Percentiles rank a stretch among this genome's conserved stretches.
These are phyloP conservation scores for Cyclocybe cylindracea DNA, from an alignment of 768 basidiomycete species.

Conservation along the genomic window DNA sequence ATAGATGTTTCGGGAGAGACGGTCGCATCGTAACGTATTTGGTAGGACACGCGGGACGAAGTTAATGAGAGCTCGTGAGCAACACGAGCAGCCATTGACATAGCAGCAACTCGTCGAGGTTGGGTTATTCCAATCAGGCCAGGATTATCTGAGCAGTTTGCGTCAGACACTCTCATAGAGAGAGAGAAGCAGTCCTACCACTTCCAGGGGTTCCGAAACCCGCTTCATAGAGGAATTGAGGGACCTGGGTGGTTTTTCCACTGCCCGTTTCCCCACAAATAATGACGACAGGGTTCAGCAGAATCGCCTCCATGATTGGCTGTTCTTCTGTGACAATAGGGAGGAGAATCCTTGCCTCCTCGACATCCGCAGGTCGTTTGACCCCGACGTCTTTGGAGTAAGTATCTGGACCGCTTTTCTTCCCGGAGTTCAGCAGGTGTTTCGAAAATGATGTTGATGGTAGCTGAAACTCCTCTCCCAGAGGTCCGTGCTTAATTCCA, in stretches of 20 bases:
- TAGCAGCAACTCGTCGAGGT: constrained; percentile 94
- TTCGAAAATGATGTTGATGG: constrained; percentile 69
- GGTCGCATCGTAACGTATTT: constrained; percentile 96
- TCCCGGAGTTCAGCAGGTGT: constrained; percentile 32
- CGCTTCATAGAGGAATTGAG: constrained; percentile 97
- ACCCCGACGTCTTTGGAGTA: constrained; percentile 53
- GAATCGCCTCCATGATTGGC: constrained; percentile 87
- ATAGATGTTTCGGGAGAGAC: constrained; percentile 88
- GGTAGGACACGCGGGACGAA: constrained; percentile 85
- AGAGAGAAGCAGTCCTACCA: constrained; percentile 47
- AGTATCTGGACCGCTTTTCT: constrained; percentile 10
- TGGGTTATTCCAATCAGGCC: constrained; percentile 99
- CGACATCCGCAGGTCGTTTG: constrained; percentile 66
- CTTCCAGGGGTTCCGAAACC: constrained; percentile 86
- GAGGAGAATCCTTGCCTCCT: constrained; percentile 74
- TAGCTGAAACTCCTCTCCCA: constrained; percentile 70
- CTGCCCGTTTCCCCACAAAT: constrained; percentile 94
- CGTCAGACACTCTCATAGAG: constrained; percentile 5
- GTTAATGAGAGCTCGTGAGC: constrained; percentile 89
- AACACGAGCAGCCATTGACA: constrained; percentile 94
- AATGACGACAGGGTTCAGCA: constrained; percentile 84
- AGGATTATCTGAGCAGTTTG: constrained; percentile 73
- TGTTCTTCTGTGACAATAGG: constrained; percentile 96
- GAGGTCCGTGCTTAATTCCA: constrained; percentile 68
- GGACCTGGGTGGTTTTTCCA: constrained; percentile 98